phyloP scores from a whole-genome alignment of 345 rosid species.

The Pistacia vera region DNA sequence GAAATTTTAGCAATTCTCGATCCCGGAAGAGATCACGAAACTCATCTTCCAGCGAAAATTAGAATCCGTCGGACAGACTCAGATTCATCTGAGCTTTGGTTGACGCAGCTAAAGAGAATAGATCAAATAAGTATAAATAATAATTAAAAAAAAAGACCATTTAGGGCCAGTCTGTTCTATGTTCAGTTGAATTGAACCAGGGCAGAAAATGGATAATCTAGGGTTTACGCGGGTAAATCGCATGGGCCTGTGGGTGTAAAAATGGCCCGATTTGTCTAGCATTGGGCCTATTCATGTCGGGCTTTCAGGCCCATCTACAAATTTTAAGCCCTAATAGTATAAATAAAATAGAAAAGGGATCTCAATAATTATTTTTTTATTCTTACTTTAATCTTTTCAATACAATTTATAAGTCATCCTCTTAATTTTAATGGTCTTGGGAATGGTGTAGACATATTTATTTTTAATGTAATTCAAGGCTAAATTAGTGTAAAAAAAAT shows the following conservation, averaged over 20 bases:
- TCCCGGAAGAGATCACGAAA: neutral
- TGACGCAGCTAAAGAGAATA: slow-evolving; percentile 3
- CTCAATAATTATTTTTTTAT: too few relatives aligned
- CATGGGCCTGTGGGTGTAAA: neutral
- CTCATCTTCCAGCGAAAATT: neutral
- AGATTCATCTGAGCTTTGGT: slow-evolving; percentile 16
- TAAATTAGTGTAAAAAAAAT: too few relatives aligned
- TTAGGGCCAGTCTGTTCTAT: neutral
- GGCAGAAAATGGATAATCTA: neutral
- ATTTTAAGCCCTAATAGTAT: too few relatives aligned
- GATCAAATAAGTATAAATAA: neutral
- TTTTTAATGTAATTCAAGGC: too few relatives aligned
- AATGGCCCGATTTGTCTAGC: neutral
- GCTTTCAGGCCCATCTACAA: neutral
- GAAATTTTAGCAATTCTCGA: slow-evolving; percentile 5
- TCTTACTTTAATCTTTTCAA: too few relatives aligned
- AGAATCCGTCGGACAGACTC: neutral
- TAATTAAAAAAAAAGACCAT: neutral
- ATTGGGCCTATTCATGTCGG: neutral
- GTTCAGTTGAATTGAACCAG: slow-evolving; percentile 7
- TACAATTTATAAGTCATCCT: too few relatives aligned
- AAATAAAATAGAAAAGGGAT: too few relatives aligned
- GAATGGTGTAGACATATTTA: too few relatives aligned
- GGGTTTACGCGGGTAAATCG: slow-evolving; percentile 23
- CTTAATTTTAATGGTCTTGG: too few relatives aligned